Percentiles rank a stretch among this genome's conserved stretches.
Conservation (phyloP, 139 green algal species). For the Chlamydomonas asymmetrica region DNA sequence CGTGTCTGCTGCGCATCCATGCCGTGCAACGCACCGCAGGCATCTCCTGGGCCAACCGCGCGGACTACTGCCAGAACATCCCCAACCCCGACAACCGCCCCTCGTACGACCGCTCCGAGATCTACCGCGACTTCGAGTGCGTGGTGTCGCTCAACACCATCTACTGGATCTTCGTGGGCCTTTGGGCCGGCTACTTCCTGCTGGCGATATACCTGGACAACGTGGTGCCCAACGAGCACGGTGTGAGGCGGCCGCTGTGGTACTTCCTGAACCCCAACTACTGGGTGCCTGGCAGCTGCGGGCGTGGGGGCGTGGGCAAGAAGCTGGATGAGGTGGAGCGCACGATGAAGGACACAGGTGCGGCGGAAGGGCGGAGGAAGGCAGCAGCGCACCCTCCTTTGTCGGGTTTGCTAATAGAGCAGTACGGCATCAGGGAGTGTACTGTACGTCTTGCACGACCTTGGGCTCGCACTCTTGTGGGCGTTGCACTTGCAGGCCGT, state of each 20-base stretch:
- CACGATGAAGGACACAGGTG: not conserved
- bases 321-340: constrained; percentile 10
- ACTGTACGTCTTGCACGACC: too few relatives aligned
- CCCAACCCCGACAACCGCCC: constrained; percentile 28
- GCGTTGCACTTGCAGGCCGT: too few relatives aligned
- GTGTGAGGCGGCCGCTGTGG: constrained; percentile 39
- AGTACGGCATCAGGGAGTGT: too few relatives aligned
- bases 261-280: constrained; percentile 71
- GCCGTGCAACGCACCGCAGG: constrained; percentile 43
- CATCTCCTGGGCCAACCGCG: constrained; percentile 50
- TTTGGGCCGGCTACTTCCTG: constrained; percentile 70
- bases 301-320: not conserved
- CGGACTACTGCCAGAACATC: constrained; percentile 61
- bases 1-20: too few relatives aligned
- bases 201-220: constrained; percentile 91
- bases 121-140: constrained; percentile 72
- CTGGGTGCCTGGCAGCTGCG: constrained; percentile 48
- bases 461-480: too few relatives aligned
- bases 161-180: constrained; percentile 41
- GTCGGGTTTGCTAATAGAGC: too few relatives aligned
- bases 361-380: too few relatives aligned
- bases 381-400: too few relatives aligned
- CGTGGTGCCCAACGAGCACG: constrained; percentile 80
- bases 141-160: constrained; percentile 64
- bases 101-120: constrained; percentile 30